Percentiles rank a stretch among this genome's conserved stretches.
These are phyloP conservation scores for Pyrus bretschneideri DNA, from an alignment of 306 rosid genomes.

Conservation along the genomic window DNA sequence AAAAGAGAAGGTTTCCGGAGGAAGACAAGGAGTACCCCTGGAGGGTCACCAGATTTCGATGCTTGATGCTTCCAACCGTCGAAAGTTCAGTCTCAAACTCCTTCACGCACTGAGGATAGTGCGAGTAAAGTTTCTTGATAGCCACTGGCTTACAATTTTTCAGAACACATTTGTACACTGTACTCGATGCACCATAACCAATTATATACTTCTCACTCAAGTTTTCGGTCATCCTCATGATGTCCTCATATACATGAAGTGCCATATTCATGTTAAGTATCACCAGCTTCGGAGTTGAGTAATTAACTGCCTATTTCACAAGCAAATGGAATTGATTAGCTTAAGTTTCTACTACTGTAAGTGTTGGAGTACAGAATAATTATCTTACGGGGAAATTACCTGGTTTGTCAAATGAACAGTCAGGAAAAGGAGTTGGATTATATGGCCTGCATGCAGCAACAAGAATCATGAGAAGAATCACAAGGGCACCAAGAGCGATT, in stretches of 20 bases:
- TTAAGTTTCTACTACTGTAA: background rate
- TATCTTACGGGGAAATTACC: constrained; percentile 27
- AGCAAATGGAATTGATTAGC: constrained; percentile 17
- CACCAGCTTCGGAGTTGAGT: constrained; percentile 75
- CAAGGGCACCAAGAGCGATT: constrained; percentile 91
- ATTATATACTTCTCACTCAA: constrained; percentile 81
- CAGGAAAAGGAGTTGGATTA: constrained; percentile 63
- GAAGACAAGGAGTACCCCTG: constrained; percentile 88
- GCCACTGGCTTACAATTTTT: constrained; percentile 96
- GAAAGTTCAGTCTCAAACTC: constrained; percentile 86
- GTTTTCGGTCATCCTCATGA: constrained; percentile 94
- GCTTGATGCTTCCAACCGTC: constrained; percentile 91
- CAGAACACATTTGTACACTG: constrained; percentile 89
- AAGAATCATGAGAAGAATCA: constrained; percentile 84
- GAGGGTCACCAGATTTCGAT: constrained; percentile 84
- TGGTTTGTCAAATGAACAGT: constrained; percentile 85
- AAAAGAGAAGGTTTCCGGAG: constrained; percentile 84
- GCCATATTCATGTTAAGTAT: constrained; percentile 98
- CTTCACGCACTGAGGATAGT: constrained; percentile 61
- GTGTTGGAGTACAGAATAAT: background rate
- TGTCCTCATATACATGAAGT: constrained; percentile 84
- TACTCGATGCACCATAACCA: constrained; percentile 90
- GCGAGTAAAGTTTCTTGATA: constrained; percentile 76
- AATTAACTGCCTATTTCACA: constrained; percentile 42
- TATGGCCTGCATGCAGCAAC: constrained; percentile 78